Percentiles rank a stretch among this genome's conserved stretches.
Conservation (phyloP, 768 basidiomycete species). For the Xerocomellus chrysenteron region DNA sequence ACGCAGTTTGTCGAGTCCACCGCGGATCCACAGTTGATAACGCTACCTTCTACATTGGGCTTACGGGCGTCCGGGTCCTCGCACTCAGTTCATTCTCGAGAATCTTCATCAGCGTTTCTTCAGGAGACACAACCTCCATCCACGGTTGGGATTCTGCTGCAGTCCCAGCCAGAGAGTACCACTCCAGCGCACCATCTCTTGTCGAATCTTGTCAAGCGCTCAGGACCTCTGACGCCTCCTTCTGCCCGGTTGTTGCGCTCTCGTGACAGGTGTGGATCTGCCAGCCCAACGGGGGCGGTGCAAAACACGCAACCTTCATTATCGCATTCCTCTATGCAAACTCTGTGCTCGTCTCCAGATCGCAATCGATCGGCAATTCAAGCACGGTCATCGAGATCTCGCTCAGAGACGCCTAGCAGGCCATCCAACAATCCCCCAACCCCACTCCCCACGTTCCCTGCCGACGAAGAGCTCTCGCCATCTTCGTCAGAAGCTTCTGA, state of each 20-base stretch:
- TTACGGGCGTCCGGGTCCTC: conserved; percentile 42
- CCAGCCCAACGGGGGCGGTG: conserved; percentile 29
- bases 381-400: conserved; percentile 18
- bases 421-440: conserved; percentile 6
- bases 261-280: conserved; percentile 35
- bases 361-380: conserved; percentile 8
- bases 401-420: conserved; percentile 34
- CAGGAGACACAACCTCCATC: conserved; percentile 1
- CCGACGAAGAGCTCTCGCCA: conserved; percentile 52
- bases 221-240: conserved; percentile 28
- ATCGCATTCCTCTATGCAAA: conserved; percentile 16
- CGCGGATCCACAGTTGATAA: conserved; percentile 50
- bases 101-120: not conserved
- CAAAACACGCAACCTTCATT: conserved; percentile 16
- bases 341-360: conserved; percentile 11
- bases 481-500: conserved; percentile 56
- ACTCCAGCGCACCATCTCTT: conserved; percentile 65
- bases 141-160: conserved; percentile 27
- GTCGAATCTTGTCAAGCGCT: conserved; percentile 50
- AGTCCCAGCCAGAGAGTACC: conserved; percentile 40
- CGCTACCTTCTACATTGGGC: conserved; percentile 71
- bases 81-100: conserved; percentile 19
- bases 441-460: conserved; percentile 51
- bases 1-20: conserved; percentile 70
- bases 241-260: conserved; percentile 33